Base-by-base conservation (phyloP, 495 filamentous ascomycete genomes). In the Aspergillus leporis region DNA sequence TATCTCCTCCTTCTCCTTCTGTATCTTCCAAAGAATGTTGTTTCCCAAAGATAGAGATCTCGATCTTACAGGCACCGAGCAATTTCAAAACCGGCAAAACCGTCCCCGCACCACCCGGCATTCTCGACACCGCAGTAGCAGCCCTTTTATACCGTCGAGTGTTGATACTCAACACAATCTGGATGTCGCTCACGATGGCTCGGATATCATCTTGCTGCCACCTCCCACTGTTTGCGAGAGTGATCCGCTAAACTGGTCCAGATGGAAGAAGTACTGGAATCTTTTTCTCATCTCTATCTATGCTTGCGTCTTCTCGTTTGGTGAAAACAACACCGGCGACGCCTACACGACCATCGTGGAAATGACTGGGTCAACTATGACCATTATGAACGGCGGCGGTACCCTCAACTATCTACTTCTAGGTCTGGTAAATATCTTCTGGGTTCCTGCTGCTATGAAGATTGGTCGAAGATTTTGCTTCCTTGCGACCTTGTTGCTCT, bases 61-160 rank as follows among this genome's bases (percentile, higher is more conserved):
- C 21, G 53, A 46, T 25, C 32, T 54, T 2, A 32, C 52, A 10
- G 52, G 52, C 14, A 54, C 32, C n/a, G 52, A 54, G n/a, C 14
- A 13, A 18, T 21, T 54, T 74, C 38, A 74, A 72, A 30, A 62
- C 10, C 23, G n/a, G 31, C 2, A 4, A 52, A 50, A 16, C 64
- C 69, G 46, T 80, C 67, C 53, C 68, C 69, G 55, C 40, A 18
- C 30, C 59, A 58, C n/a, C 5, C 50, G 2, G 47, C 14, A 59
- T 43, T 3, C 65, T 70, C 5, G 50, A 13, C 1, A 8, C 14
- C 25, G 16, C 30, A 4, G 55, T 38, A 1, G 60, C 55, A 0
- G 32, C 59, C 28, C 36, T n/a, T 4, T 31, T 53, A 23, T 74
- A 78, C 49, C 62, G 19, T 54, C 2, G 49, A 38, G 7, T 6